A percentile compares a stretch with the other conserved stretches of the same genome.
These are phyloP conservation scores for Dothistroma septosporum DNA, from an alignment of 2,329 filamentous ascomycete species.

Conservation along the genomic window DNA sequence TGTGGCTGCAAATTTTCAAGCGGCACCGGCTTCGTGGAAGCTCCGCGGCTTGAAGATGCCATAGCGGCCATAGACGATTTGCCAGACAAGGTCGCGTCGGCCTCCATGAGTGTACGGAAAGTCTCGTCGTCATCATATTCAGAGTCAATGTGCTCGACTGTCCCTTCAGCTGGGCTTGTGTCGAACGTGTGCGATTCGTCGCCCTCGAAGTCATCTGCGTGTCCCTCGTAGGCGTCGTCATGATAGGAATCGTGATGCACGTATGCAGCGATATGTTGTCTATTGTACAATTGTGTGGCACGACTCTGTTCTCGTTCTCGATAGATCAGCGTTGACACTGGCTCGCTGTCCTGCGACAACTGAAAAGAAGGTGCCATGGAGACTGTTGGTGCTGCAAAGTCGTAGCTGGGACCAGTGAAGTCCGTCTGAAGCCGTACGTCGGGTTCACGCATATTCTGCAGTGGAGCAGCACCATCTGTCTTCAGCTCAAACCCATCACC, in stretches of 20 bases:
- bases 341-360: neutral
- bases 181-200: neutral
- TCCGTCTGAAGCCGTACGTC: too few relatives aligned
- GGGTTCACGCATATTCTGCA: neutral
- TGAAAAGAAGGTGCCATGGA: slow-evolving; percentile 3
- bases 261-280: neutral
- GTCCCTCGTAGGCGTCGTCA: neutral
- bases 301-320: neutral
- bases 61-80: neutral
- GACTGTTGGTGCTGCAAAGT: neutral
- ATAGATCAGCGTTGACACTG: neutral
- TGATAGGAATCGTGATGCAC: neutral
- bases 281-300: neutral
- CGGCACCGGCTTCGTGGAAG: neutral
- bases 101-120: neutral
- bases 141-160: neutral
- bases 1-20: neutral
- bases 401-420: neutral
- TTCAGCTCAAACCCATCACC: slow-evolving; percentile 19
- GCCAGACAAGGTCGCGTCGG: neutral
- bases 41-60: neutral
- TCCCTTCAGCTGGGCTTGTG: neutral
- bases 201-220: neutral
- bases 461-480: neutral
- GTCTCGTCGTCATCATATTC: slow-evolving; percentile 1